Evolutionary conservation across 164 flowering plant genomes (phyloP), one percentile per base, ranked within the genome.

Genomic region (Warburgia ugandensis): DNA sequence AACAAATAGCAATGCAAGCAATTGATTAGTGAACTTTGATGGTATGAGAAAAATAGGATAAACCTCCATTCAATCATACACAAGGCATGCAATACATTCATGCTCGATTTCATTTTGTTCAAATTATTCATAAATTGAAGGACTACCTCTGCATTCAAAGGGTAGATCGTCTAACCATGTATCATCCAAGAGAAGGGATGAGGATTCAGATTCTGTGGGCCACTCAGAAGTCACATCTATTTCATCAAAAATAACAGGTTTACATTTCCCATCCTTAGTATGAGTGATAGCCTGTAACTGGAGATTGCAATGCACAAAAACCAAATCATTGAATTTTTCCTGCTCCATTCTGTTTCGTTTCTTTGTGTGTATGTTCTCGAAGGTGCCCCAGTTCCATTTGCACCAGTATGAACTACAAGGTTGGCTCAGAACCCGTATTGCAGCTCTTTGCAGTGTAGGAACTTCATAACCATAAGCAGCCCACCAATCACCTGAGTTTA

Each of bases 381-480:
- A 78, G 50, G 74, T 73, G 74, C 59, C 66, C 86, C 86, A 75
- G 54, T 80, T 77, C 88, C 94, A 77, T 48, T 65, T 66, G 68
- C 87, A 83, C 84, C 84, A 73, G 56, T 73, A 52, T 20, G 79
- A 81, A 61, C 86, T 81, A 61, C 94, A 81, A 44, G 88, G 83
- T 56, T 81, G 88, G 64, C 76, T 77, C 42, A 84, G 66, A 54
- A 84, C 74, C 56, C 79, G 68, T 28, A 76, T 66, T 27, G 87
- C 87, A 31, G 56, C 67, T 56, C 78, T 71, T 58, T 79, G 84
- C 56, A 78, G 52, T 25, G 76, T 73, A 27, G 82, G 85, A 42
- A 77, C 71, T 66, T 81, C 87, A 56, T 79, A 77, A 29, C 87
- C 94, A 63, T 81, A 84, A 25, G 61, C 77, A n/a, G 82, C 74